Percentiles rank a stretch among this genome's conserved stretches.
Conservation (phyloP, 345 rosid species). For the Citrus inodora region DNA sequence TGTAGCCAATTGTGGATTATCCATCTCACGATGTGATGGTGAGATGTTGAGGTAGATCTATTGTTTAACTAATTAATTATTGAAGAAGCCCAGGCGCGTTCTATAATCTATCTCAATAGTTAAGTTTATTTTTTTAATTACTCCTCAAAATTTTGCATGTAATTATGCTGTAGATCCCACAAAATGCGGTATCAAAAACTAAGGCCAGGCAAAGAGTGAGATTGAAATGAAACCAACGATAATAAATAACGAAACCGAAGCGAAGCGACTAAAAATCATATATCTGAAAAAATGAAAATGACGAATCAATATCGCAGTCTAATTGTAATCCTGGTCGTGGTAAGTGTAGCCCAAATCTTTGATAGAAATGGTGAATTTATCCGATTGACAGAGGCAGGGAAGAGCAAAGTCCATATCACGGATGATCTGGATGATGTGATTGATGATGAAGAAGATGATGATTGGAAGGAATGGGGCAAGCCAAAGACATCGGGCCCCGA, state of each 20-base stretch:
- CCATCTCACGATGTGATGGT: too few relatives aligned
- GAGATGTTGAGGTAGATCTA: too few relatives aligned
- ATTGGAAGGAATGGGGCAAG: slow-evolving; percentile 92
- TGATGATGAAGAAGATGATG: slow-evolving; percentile 90
- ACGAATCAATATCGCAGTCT: background rate
- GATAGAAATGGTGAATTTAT: slow-evolving; percentile 20
- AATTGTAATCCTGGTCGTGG: slow-evolving; percentile 14
- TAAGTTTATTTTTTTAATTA: too few relatives aligned
- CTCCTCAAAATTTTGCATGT: too few relatives aligned
- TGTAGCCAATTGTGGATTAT: too few relatives aligned
- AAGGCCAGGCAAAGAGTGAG: background rate
- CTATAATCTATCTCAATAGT: too few relatives aligned
- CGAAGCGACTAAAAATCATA: background rate
- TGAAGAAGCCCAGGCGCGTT: too few relatives aligned
- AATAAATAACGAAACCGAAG: background rate
- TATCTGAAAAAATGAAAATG: background rate
- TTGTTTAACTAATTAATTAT: too few relatives aligned
- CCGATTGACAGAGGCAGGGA: slow-evolving; percentile 40
- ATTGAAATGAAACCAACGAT: too few relatives aligned
- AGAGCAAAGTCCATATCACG: slow-evolving; percentile 63
- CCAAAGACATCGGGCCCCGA: slow-evolving; percentile 25
- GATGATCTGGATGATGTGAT: slow-evolving; percentile 87
- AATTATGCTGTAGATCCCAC: background rate
- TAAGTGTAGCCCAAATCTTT: slow-evolving; percentile 18
- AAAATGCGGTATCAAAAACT: background rate